Base-by-base conservation (phyloP, 805 yeast genomes). In the Ogataea sp. region DNA sequence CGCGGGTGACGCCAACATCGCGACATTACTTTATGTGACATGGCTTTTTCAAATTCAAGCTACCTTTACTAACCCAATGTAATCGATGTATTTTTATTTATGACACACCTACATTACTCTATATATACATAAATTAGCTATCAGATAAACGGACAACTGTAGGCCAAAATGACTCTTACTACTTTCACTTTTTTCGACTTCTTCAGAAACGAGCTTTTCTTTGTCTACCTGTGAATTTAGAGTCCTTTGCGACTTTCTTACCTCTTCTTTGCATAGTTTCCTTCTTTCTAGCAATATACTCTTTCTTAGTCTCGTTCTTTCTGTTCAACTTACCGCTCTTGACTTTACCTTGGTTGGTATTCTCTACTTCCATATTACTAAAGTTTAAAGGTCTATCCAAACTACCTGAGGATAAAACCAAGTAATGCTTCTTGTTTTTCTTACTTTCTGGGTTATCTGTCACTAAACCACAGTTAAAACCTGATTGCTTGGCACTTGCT, bases 381-480 rank as follows among this genome's bases (percentile, higher is more conserved):
- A 90, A 67, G 56, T 90, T 89, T 47, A 89, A 70, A 23, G 74
- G 78, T 47, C 80, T 74, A 4, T 80, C 84, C n/a, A 83, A 68
- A 40, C 71, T 72, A 42, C 96, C 96, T 2, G 97, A 95, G 36
- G 89, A 82, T 45, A 93, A 66, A 16, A 93, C 96, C 43, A 93
- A 64, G 57, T 93, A 93, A 59, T 83, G 86, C 62, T 93, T 93
- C 61, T 82, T 87, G 57, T 90, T 86, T 60, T 83, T 85, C 58
- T 86, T 89, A 27, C 88, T 78, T 51, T 93, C 97, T 4, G 96
- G 94, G 44, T 89, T 90, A 60, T 93, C 98, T 29, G 90, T 74
- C 20, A 93, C 88, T 48, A 90, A 69, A 46, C 98, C 98, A 55
- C 98, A 97, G 41, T 87, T 90, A 59, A 93, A 93, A 1, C 98